Percentiles rank a stretch among this genome's conserved stretches.
phyloP scores from a whole-genome alignment of 2,329 filamentous ascomycete species.

The Didymella arachidicola region DNA sequence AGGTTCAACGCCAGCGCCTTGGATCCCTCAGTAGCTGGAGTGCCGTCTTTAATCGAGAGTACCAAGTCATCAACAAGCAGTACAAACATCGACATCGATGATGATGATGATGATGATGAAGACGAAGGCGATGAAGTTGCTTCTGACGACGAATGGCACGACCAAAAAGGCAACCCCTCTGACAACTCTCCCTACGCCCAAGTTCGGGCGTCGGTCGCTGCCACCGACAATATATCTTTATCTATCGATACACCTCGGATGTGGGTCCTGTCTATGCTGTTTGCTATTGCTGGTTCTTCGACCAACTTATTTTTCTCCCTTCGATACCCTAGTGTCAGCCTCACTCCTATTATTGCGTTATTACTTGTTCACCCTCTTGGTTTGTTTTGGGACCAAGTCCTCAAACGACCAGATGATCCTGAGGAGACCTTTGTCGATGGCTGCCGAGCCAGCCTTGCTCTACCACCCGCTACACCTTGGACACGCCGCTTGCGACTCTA shows the following conservation, averaged over 20 bases:
- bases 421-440: conserved; percentile 66
- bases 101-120: conserved; percentile 29
- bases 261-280: conserved; percentile 82
- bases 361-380: conserved; percentile 85
- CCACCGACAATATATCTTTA: conserved; percentile 76
- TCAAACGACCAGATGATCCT: conserved; percentile 68
- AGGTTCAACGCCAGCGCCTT: conserved; percentile 44
- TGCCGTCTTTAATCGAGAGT: conserved; percentile 34
- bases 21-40: conserved; percentile 33
- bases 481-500: conserved; percentile 67
- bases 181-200: conserved; percentile 81
- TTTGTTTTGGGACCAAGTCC: conserved; percentile 75
- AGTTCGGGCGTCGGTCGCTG: conserved; percentile 79
- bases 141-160: conserved; percentile 49
- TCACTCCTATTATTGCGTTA: conserved; percentile 86
- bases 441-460: conserved; percentile 42
- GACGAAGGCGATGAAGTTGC: conserved; percentile 38
- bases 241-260: conserved; percentile 89
- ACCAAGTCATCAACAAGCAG: conserved; percentile 42
- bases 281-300: conserved; percentile 80
- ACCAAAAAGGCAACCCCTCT: conserved; percentile 58
- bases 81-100: conserved; percentile 39
- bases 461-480: conserved; percentile 31
- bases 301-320: conserved; percentile 90
- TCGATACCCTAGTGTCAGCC: conserved; percentile 88